phyloP scores from a whole-genome alignment of 805 yeast genomes.

The Wickerhamomyces alni region DNA sequence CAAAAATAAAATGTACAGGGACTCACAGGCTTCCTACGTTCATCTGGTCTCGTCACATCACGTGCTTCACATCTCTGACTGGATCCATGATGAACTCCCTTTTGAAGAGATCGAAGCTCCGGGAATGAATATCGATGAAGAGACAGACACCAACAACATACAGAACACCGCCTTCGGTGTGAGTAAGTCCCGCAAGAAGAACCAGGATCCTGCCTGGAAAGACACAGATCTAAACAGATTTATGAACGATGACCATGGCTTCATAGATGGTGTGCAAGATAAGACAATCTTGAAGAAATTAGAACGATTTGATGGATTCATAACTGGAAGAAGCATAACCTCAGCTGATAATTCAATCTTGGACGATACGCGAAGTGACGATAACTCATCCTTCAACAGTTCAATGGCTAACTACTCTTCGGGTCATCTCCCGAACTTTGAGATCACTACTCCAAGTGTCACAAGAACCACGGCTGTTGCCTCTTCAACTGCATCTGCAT shows the following conservation, averaged over 20 bases:
- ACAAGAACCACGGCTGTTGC: slow-evolving; percentile 15
- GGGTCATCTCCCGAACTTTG: slow-evolving; percentile 5
- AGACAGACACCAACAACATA: slow-evolving; percentile 7
- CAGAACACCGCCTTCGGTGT: slow-evolving; percentile 22
- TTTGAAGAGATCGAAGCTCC: slow-evolving; percentile 22
- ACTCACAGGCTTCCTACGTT: slow-evolving; percentile 5
- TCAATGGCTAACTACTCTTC: slow-evolving; percentile 5
- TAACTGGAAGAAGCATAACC: slow-evolving; percentile 2
- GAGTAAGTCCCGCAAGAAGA: slow-evolving; percentile 12
- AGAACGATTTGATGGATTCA: slow-evolving; percentile 5
- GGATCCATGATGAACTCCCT: slow-evolving; percentile 24
- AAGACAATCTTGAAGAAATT: slow-evolving; percentile 12
- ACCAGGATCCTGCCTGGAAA: slow-evolving; percentile 20
- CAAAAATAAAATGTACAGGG: background rate
- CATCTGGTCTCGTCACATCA: slow-evolving; percentile 24
- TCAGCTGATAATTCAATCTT: slow-evolving; percentile 1
- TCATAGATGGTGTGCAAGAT: slow-evolving; percentile 2
- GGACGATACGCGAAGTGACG: background rate
- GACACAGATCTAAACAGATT: slow-evolving; percentile 22
- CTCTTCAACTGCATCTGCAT: no score
- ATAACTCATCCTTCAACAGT: slow-evolving; percentile 3
- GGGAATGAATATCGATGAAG: slow-evolving; percentile 9
- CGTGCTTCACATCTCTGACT: slow-evolving; percentile 27
- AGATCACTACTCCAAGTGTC: slow-evolving; percentile 20
- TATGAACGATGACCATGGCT: slow-evolving; percentile 16